A percentile compares a stretch with the other conserved stretches of the same genome.
phyloP scores from a whole-genome alignment of 352 stramenopile species.

The Globisporangium apiculatum region DNA sequence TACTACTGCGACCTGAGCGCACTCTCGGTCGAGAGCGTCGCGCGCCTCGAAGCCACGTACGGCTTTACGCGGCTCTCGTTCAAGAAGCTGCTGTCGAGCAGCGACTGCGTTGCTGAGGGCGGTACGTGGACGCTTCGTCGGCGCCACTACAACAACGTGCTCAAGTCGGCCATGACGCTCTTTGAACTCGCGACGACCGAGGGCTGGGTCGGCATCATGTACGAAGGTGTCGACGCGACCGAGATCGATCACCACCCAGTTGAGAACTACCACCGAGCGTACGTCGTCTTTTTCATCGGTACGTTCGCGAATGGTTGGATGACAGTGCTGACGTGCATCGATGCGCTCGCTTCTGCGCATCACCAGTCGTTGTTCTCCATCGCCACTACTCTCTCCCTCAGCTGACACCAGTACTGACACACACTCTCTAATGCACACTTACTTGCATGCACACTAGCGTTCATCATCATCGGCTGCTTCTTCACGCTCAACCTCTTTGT shows the following conservation, averaged over 20 bases:
- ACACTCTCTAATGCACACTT: not conserved
- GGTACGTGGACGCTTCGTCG: constrained; percentile 20
- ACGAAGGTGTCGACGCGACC: constrained; percentile 60
- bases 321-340: too few species aligned
- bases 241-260: constrained; percentile 66
- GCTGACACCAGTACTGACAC: too few species aligned
- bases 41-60: constrained; percentile 20
- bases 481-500: constrained; percentile 89
- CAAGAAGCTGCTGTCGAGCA: constrained; percentile 30
- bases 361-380: not conserved
- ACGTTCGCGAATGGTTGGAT: constrained; percentile 2
- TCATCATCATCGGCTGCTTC: constrained; percentile 82
- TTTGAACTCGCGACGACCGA: constrained; percentile 87
- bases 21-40: constrained; percentile 19
- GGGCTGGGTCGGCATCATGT: constrained; percentile 82
- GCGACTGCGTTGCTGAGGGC: constrained; percentile 23
- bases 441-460: constrained; percentile 21
- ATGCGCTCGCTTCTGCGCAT: too few species aligned
- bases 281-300: constrained; percentile 73
- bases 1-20: constrained; percentile 53
- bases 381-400: not conserved
- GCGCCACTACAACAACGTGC: constrained; percentile 64
- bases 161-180: constrained; percentile 45
- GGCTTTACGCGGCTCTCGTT: constrained; percentile 35
- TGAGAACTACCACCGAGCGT: constrained; percentile 52